Evolutionary conservation across 192 early-diverging fungal genomes (phyloP).

Genomic region (Diversispora eburnea): DNA sequence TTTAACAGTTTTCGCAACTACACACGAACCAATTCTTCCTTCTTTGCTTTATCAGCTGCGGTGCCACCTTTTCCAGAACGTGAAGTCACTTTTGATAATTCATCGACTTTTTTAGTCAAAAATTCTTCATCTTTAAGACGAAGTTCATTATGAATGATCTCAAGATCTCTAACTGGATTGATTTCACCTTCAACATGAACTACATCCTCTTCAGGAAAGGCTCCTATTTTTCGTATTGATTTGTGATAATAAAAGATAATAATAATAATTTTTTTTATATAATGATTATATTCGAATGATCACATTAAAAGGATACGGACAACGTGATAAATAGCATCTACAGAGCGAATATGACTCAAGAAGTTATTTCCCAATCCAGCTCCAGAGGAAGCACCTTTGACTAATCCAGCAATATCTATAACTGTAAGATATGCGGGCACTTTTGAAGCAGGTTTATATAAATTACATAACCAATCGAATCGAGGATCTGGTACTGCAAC

Average conservation of each 20-base stretch:
- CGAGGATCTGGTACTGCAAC: constrained; percentile 88
- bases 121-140: constrained; percentile 90
- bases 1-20: neutral
- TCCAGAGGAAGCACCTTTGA: constrained; percentile 82
- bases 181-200: constrained; percentile 89
- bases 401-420: constrained; percentile 97
- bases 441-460: constrained; percentile 63
- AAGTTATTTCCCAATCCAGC: constrained; percentile 91
- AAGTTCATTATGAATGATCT: constrained; percentile 94
- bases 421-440: constrained; percentile 83
- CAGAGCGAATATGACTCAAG: constrained; percentile 85
- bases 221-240: constrained; percentile 31
- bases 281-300: neutral
- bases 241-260: neutral
- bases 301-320: constrained; percentile 47
- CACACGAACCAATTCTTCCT: constrained; percentile 68
- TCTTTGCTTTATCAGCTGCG: constrained; percentile 83
- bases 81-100: constrained; percentile 61
- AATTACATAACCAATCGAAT: constrained; percentile 75
- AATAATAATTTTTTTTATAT: neutral
- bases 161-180: constrained; percentile 88
- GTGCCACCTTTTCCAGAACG: constrained; percentile 75
- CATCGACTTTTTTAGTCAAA: constrained; percentile 69
- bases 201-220: constrained; percentile 92
- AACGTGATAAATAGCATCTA: constrained; percentile 83